Percentiles rank a stretch among this genome's conserved stretches.
phyloP scores from a whole-genome alignment of 1,284 basidiomycete genomes.

The Melampsora larici-populina region DNA sequence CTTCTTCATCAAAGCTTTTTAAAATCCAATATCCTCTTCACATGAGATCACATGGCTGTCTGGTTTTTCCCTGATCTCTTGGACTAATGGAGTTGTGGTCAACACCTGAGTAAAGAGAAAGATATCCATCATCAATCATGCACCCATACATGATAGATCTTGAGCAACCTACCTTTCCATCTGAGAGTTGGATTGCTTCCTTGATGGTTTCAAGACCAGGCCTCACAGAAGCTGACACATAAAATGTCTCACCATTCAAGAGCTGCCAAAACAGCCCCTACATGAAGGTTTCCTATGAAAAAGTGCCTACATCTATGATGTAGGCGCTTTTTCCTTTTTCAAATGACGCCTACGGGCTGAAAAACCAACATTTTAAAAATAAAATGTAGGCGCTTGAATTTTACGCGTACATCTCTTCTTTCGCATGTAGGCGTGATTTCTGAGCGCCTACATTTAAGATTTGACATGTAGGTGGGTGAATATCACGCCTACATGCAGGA shows the following conservation, averaged over 20 bases:
- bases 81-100: neutral
- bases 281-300: no score
- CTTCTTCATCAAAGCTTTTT: neutral
- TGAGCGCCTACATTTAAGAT: no score
- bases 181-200: slow-evolving; percentile 17
- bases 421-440: no score
- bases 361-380: no score
- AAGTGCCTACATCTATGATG: no score
- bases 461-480: no score
- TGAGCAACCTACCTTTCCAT: slow-evolving; percentile 10
- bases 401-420: no score
- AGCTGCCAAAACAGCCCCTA: slow-evolving; percentile 10
- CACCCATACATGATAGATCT: neutral
- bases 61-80: neutral
- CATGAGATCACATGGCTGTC: neutral
- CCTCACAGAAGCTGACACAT: slow-evolving; percentile 11
- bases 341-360: no score
- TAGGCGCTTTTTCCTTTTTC: no score
- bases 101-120: neutral
- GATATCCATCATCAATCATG: neutral
- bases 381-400: no score
- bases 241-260: slow-evolving; percentile 1
- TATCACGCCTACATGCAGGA: no score
- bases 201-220: slow-evolving; percentile 14
- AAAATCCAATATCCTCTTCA: neutral